phyloP scores from a whole-genome alignment of 139 green algal species.

The Chlamydomonas sp. region DNA sequence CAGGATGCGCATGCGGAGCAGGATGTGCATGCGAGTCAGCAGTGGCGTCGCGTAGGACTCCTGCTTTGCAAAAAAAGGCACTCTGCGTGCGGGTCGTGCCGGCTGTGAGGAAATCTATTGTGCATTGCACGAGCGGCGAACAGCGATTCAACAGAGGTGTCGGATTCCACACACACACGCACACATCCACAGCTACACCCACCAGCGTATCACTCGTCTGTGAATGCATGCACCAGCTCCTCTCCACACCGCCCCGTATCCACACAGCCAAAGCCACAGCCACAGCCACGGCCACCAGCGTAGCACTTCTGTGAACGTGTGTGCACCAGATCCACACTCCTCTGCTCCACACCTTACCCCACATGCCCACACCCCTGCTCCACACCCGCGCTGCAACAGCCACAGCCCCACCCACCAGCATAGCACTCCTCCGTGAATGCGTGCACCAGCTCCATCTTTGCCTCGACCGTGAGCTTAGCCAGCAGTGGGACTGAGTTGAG shows the following conservation, averaged over 20 bases:
- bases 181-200: not conserved
- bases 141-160: too few species aligned
- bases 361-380: too few species aligned
- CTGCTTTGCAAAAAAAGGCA: too few species aligned
- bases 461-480: slow-evolving; percentile 42
- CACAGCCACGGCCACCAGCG: not conserved
- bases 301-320: slow-evolving; percentile 55
- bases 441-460: slow-evolving; percentile 68
- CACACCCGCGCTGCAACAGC: not conserved
- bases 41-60: too few species aligned
- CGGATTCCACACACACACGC: not conserved
- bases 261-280: not conserved
- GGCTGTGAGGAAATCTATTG: too few species aligned
- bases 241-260: too few species aligned
- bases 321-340: slow-evolving; percentile 59
- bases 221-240: slow-evolving; percentile 64
- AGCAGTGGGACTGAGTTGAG: slow-evolving; percentile 82
- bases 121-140: too few species aligned
- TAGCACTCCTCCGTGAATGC: slow-evolving; percentile 56
- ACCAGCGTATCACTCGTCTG: slow-evolving; percentile 39
- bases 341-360: too few species aligned
- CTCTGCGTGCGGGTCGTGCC: too few species aligned
- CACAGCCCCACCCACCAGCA: slow-evolving; percentile 2
- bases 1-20: too few species aligned
- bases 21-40: too few species aligned